Base-by-base conservation (phyloP, 345 rosid species). In the Dovyalis caffra region DNA sequence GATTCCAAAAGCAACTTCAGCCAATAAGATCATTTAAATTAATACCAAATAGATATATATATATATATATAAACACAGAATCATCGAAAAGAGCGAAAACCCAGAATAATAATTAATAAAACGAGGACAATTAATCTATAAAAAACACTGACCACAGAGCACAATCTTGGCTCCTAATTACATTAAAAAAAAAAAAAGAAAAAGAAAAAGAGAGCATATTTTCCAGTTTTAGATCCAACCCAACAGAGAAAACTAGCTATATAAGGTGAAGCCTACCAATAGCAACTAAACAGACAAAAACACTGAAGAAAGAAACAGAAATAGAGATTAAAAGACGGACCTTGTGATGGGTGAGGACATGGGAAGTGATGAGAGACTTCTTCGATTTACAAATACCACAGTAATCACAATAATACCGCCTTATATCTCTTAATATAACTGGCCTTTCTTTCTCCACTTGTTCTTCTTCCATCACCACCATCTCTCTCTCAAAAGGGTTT, bases 381-480 rank as follows among this genome's bases (percentile, higher is more conserved):
- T 95, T 92, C 34, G 97, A 95, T 83, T 95, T 85, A 83, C 89
- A 90, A 78, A 92, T 86, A 29, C 99, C 97, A 16, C 98, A 95
- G 75, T 80, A 89, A 29, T 95, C 83, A 68, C 99, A 95, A 60
- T 77, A 86, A 79, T 92, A 91, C 0, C 91, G 92, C 23, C 97
- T 76, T 57, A 87, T 82, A 66, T 95, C 97, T 66, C 84, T 86
- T 33, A 74, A 84, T 26, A 73, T 78, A 6, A 70, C 31, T 2
- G 57, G 56, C 10, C 60, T 58, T 37, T 53, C 57, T 6, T 18
- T 23, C 26, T 28, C 71, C 25, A 0, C 53, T 8, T 47, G 10
- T 37, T 43, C 68, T 58, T 71, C 74, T 10, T 56, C 61, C 68
- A 72, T 61, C 16, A 10, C 26, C n/a, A 12, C 20, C 8, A 1